Percentiles rank a stretch among this genome's conserved stretches.
Evolutionary conservation across 1,139 yeast species (phyloP).

Genomic region (Candida glucosophila): DNA sequence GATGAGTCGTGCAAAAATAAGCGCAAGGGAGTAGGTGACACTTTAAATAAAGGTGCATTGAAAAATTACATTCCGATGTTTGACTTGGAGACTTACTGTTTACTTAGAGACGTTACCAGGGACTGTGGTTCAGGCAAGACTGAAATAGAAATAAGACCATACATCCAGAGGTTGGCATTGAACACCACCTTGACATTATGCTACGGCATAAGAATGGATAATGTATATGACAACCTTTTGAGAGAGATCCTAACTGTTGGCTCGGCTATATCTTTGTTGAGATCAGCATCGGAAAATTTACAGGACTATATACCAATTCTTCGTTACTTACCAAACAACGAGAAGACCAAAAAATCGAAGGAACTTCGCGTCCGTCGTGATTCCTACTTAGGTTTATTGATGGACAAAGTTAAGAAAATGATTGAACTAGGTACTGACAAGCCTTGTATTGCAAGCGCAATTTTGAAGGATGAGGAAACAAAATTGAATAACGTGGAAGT

Average conservation of each 20-base stretch:
- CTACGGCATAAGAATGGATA: slow-evolving; percentile 5
- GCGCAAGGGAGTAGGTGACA: slow-evolving; percentile 4
- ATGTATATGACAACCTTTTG: slow-evolving; percentile 3
- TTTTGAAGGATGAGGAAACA: slow-evolving; percentile 3
- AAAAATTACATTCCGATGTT: slow-evolving; percentile 3
- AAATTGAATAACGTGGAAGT: slow-evolving; percentile 4
- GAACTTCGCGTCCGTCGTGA: slow-evolving; percentile 4
- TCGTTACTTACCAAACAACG: slow-evolving; percentile 4
- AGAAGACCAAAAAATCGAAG: slow-evolving; percentile 2
- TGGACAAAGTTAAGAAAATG: slow-evolving; percentile 3
- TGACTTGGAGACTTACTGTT: slow-evolving; percentile 4
- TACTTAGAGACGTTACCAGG: slow-evolving; percentile 2
- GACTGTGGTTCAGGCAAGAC: slow-evolving; percentile 1
- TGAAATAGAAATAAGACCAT: slow-evolving; percentile 3
- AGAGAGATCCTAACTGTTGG: slow-evolving; percentile 4
- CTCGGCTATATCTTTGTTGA: slow-evolving; percentile 3
- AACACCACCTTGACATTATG: slow-evolving; percentile 4
- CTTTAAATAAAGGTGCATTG: slow-evolving; percentile 4
- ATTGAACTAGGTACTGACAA: slow-evolving; percentile 4
- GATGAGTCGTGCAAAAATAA: slow-evolving; percentile 5
- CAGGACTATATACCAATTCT: slow-evolving; percentile 4
- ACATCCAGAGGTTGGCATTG: slow-evolving; percentile 4
- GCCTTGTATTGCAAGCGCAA: slow-evolving; percentile 5
- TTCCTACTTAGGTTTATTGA: slow-evolving; percentile 2
- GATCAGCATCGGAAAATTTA: slow-evolving; percentile 4